phyloP scores from a whole-genome alignment of 2,329 filamentous ascomycete species.

The Cladosporium velox region DNA sequence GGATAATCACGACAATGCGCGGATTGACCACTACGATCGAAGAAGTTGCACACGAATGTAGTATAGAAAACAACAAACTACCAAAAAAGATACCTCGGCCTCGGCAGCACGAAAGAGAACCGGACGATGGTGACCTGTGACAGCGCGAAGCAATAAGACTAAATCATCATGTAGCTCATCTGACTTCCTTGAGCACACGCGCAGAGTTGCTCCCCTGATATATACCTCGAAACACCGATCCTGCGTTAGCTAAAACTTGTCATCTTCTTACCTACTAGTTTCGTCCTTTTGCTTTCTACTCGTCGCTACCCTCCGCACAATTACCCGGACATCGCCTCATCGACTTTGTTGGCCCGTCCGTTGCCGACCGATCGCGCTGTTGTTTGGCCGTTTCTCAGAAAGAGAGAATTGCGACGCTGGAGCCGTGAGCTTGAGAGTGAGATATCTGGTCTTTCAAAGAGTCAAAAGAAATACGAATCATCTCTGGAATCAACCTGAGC shows the following conservation, averaged over 20 bases:
- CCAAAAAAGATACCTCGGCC: neutral
- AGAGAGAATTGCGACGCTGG: neutral
- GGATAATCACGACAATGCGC: neutral
- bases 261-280: constrained; percentile 17
- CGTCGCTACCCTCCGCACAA: constrained; percentile 5
- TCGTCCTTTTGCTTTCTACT: constrained; percentile 3
- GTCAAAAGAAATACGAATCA: neutral
- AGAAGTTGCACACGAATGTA: constrained; percentile 1
- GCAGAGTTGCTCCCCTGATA: neutral
- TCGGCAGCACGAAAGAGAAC: constrained; percentile 17
- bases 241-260: constrained; percentile 17
- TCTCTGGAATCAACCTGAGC: neutral
- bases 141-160: neutral
- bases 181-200: neutral
- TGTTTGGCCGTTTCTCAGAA: constrained; percentile 1
- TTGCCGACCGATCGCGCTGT: constrained; percentile 9
- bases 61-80: neutral
- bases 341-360: constrained; percentile 8
- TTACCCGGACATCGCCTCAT: constrained; percentile 20
- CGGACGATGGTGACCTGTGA: neutral
- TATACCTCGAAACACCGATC: neutral
- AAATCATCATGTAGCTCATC: constrained; percentile 10
- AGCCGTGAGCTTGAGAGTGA: neutral
- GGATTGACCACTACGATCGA: neutral
- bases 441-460: neutral